Evolutionary conservation across 2,329 filamentous ascomycete species (phyloP).

Genomic region (Colletotrichum tanaceti): DNA sequence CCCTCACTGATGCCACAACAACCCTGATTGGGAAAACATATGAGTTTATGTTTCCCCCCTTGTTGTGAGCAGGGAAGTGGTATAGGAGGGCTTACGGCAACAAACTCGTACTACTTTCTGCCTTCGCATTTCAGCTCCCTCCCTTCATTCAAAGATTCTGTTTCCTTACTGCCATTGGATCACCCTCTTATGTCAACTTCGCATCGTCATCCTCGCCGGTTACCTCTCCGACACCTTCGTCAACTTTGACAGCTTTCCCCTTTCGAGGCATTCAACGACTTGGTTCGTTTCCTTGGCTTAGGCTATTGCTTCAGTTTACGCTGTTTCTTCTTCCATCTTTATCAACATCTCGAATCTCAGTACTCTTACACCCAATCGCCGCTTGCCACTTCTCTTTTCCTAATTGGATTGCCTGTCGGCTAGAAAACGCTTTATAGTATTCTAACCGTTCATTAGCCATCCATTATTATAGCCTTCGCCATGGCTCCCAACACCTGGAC

Average conservation of each 20-base stretch:
- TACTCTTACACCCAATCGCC: no score
- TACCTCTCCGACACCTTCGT: neutral
- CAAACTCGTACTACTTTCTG: neutral
- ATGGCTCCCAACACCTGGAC: conserved; percentile 46
- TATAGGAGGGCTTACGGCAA: no score
- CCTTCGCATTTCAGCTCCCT: no score
- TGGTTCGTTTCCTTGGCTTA: no score
- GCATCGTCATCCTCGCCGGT: no score
- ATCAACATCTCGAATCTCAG: neutral
- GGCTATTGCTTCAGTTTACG: no score
- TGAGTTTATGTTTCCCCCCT: neutral
- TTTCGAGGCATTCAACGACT: neutral
- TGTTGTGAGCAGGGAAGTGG: no score
- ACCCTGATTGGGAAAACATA: no score
- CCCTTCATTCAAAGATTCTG: no score
- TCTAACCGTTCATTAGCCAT: neutral
- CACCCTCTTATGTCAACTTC: neutral
- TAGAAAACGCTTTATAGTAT: neutral
- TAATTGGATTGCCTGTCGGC: no score
- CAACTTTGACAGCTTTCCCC: neutral
- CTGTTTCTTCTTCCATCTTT: neutral
- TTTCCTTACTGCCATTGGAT: no score
- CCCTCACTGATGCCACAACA: no score
- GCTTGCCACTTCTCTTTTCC: neutral
- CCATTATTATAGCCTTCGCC: neutral